Conservation (phyloP, 257 asterid genomes). For the Ocimum tenuiflorum region DNA sequence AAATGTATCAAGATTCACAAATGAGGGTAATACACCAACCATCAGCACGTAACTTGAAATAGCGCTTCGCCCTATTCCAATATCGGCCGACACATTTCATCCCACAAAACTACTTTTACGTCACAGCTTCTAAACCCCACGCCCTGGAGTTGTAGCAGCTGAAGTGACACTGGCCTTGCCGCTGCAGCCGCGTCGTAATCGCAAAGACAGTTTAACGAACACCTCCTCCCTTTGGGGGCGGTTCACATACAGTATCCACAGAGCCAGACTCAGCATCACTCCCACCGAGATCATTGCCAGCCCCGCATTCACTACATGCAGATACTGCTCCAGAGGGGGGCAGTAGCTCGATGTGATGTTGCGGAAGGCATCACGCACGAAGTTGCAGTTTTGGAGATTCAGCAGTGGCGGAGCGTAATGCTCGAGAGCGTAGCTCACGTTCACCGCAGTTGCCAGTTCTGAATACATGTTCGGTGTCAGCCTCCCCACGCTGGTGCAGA, state of each 20-base stretch:
- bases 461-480: conserved; percentile 33
- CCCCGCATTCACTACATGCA: conserved; percentile 57
- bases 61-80: conserved; percentile 60
- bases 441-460: conserved; percentile 44
- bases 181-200: conserved; percentile 48
- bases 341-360: conserved; percentile 65
- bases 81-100: conserved; percentile 32
- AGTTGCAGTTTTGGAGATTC: conserved; percentile 77
- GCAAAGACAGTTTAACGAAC: conserved; percentile 61
- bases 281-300: conserved; percentile 74
- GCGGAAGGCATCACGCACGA: conserved; percentile 72
- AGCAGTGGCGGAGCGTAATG: conserved; percentile 70
- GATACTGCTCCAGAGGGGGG: conserved; percentile 63
- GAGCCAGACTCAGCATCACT: conserved; percentile 83
- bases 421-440: conserved; percentile 78
- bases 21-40: not conserved
- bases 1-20: not conserved
- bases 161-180: conserved; percentile 29
- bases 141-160: conserved; percentile 38
- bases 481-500: conserved; percentile 33
- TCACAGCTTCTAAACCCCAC: conserved; percentile 31
- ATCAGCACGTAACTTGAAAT: conserved; percentile 33
- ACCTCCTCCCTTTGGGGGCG: conserved; percentile 99
- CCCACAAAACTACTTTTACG: conserved; percentile 2
- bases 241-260: conserved; percentile 89